Evolutionary conservation across 2,329 filamentous ascomycete genomes (phyloP), one percentile per base, ranked within the genome.

Genomic region (Trichoderma gracile): DNA sequence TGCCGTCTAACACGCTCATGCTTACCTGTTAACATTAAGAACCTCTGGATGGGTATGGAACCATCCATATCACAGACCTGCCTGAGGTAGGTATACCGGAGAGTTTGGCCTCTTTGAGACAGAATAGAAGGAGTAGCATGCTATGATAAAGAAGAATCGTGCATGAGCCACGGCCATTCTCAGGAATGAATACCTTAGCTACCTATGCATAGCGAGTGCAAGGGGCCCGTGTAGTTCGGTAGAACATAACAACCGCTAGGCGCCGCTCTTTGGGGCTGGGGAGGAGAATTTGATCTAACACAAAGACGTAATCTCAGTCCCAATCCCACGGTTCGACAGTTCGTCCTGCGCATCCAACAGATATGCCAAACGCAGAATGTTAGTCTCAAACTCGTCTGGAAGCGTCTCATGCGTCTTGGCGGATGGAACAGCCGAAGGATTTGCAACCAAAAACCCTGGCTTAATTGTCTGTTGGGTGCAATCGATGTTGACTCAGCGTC

Each of bases 211-310:
- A 27, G 25, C 25, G 25, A 40, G 40, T 38, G 30, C 12, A 25
- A 27, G 45, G 19, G 38, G 56, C 56, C 30, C 38, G 27, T n/a
- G 1, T 19, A 3, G 17, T 49, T 38, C 30, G 49, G 49, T 27
- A 40, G 38, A 38, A 30, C 38, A 10, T 17, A 17, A 17, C 21
- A 30, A 52, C 17, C 21, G 23, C 17, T 33, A 27, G 45, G 38
- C 30, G 38, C 38, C 57, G 21, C 47, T 52, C 30, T 52, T 30
- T 23, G 57, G 57, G 38, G 33, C 57, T 46, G 33, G 46, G 47
- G 23, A 38, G 1, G n/a, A 7, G 52, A 5, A 45, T 23, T 52
- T 43, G 46, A 14, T 38, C 57, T 38, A 43, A 45, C 54, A 12
- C 7, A 7, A 19, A 7, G 14, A 3, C 21, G n/a, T 17, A 23